Evolutionary conservation across 495 filamentous ascomycete genomes (phyloP).

Genomic region (Xylaria intraflava): DNA sequence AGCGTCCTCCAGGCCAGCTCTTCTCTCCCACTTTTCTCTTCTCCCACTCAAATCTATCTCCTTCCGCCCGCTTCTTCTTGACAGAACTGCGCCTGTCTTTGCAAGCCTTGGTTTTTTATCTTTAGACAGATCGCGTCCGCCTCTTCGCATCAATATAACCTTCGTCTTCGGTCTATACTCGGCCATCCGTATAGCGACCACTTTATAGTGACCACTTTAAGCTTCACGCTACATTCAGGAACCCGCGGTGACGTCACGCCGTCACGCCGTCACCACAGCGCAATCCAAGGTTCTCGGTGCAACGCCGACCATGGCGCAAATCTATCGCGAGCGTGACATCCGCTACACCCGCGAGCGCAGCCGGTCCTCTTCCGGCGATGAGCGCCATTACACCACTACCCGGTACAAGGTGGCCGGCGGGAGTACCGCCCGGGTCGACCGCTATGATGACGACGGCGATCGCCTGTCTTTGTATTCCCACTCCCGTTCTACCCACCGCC

Average conservation of each 20-base stretch:
- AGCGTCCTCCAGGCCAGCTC: no score
- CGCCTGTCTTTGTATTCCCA: constrained; percentile 38
- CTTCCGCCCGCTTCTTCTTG: no score
- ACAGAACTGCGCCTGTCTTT: no score
- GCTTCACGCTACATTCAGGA: neutral
- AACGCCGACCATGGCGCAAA: constrained; percentile 35
- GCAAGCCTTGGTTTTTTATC: no score
- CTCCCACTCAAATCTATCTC: no score
- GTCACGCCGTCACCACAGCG: neutral
- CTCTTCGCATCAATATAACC: neutral
- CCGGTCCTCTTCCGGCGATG: constrained; percentile 42
- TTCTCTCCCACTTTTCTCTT: no score
- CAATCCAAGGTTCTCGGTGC: neutral
- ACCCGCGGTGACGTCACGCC: constrained; percentile 9
- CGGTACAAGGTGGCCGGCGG: constrained; percentile 45
- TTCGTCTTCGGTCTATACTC: neutral
- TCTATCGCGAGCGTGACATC: constrained; percentile 41
- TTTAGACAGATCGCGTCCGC: no score
- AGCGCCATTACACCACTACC: constrained; percentile 44
- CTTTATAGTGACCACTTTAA: neutral
- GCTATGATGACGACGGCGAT: constrained; percentile 46
- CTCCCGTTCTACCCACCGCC: constrained; percentile 23
- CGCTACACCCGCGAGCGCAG: constrained; percentile 39
- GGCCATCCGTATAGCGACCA: neutral
- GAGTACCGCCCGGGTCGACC: constrained; percentile 31